phyloP scores from a whole-genome alignment of 202 grass and related monocot species.

The Tripidium arundinaceum region DNA sequence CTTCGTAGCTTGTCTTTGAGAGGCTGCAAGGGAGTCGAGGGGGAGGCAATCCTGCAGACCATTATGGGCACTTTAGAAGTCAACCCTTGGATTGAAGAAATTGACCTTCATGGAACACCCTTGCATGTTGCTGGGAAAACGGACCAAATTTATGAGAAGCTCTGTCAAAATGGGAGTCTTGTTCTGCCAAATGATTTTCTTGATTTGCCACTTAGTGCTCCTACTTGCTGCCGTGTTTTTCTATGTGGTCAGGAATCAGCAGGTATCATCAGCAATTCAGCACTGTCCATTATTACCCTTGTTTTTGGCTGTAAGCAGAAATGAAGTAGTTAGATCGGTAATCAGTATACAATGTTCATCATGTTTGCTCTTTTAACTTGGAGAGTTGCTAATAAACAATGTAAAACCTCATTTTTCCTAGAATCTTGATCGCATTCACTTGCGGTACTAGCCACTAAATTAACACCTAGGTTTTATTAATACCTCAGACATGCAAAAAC shows the following conservation, averaged over 20 bases:
- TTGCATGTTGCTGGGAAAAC: constrained; percentile 70
- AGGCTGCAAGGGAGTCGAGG: constrained; percentile 78
- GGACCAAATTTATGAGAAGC: constrained; percentile 68
- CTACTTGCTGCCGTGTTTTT: constrained; percentile 67
- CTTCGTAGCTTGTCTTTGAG: constrained; percentile 55
- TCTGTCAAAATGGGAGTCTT: constrained; percentile 67
- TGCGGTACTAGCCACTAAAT: neutral
- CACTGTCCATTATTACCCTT: neutral
- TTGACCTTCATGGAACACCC: constrained; percentile 79
- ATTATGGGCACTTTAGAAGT: constrained; percentile 75
- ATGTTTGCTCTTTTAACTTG: neutral
- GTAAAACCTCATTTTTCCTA: neutral
- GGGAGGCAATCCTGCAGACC: constrained; percentile 59
- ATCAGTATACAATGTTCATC: constrained; percentile 1
- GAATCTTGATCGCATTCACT: neutral
- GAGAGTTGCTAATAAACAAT: neutral
- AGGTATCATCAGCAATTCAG: constrained; percentile 36
- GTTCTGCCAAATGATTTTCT: constrained; percentile 55
- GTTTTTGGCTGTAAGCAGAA: constrained; percentile 1
- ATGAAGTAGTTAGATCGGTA: neutral
- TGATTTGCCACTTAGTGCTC: constrained; percentile 52
- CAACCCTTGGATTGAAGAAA: constrained; percentile 98
- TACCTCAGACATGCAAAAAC: neutral
- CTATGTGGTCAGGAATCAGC: constrained; percentile 63
- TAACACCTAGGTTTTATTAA: too few species aligned